These are phyloP conservation scores for Simplicillium sp. DNA, from an alignment of 2,329 filamentous ascomycete species.

Conservation along the genomic window DNA sequence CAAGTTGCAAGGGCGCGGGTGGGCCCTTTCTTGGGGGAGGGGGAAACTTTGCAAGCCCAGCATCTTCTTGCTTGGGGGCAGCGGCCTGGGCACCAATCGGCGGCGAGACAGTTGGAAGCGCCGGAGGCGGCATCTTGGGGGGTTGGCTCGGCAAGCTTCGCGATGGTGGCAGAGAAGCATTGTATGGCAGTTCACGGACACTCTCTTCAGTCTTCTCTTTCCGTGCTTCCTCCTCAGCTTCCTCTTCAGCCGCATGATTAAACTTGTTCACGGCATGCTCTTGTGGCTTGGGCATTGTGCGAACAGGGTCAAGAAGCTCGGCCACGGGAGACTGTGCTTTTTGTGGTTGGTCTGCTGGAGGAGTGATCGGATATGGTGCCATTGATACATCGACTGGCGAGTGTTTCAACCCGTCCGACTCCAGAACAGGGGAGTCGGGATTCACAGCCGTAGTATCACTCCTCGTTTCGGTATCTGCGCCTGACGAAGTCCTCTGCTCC, in stretches of 20 bases:
- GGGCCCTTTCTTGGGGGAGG: slow-evolving; percentile 68
- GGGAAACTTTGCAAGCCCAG: slow-evolving; percentile 38
- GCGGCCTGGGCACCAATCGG: slow-evolving; percentile 25
- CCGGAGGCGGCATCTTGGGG: slow-evolving; percentile 43
- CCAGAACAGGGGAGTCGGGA: slow-evolving; percentile 39
- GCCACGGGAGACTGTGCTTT: slow-evolving; percentile 32
- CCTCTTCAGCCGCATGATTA: slow-evolving; percentile 44
- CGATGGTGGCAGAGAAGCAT: slow-evolving; percentile 44
- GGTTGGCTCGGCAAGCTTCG: slow-evolving; percentile 43
- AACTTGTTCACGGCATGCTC: slow-evolving; percentile 50
- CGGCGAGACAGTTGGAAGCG: slow-evolving; percentile 23
- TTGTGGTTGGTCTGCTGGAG: slow-evolving; percentile 42
- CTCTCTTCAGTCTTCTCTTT: slow-evolving; percentile 33
- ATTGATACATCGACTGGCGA: slow-evolving; percentile 51
- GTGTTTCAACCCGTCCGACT: slow-evolving; percentile 39
- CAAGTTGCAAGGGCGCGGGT: slow-evolving; percentile 72
- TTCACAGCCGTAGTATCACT: slow-evolving; percentile 1
- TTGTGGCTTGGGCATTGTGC: slow-evolving; percentile 50
- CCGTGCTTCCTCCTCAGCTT: slow-evolving; percentile 32
- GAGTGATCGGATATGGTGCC: slow-evolving; percentile 57
- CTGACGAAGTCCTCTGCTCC: slow-evolving; percentile 1
- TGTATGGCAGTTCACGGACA: slow-evolving; percentile 38
- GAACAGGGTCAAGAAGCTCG: slow-evolving; percentile 45
- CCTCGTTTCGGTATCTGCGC: too few species aligned
- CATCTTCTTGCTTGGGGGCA: slow-evolving; percentile 30